phyloP scores from a whole-genome alignment of 2,329 filamentous ascomycete genomes.

The Kalmusia sp. region DNA sequence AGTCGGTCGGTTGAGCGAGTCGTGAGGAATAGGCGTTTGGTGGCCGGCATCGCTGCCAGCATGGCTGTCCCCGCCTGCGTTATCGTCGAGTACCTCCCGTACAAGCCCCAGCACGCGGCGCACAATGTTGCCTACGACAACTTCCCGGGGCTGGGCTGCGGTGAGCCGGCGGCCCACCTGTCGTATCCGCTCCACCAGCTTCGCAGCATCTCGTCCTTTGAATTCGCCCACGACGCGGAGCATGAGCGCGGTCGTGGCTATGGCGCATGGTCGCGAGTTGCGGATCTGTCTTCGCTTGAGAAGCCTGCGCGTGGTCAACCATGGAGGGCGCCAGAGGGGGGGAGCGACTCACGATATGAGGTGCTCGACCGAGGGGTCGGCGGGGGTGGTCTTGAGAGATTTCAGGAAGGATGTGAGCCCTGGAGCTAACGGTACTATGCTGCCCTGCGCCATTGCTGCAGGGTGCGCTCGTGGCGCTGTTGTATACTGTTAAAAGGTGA shows the following conservation, averaged over 20 bases:
- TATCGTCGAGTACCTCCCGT: slow-evolving; percentile 86
- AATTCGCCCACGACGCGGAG: slow-evolving; percentile 84
- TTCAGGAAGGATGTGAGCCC: slow-evolving; percentile 80
- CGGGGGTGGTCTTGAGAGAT: slow-evolving; percentile 74
- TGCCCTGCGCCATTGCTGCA: slow-evolving; percentile 34
- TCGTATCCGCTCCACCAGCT: slow-evolving; percentile 81
- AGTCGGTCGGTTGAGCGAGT: slow-evolving; percentile 44
- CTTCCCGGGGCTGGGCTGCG: slow-evolving; percentile 85
- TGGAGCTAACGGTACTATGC: slow-evolving; percentile 62
- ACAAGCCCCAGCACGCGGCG: slow-evolving; percentile 89
- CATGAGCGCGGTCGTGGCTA: slow-evolving; percentile 88
- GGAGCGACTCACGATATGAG: slow-evolving; percentile 73
- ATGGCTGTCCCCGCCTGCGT: slow-evolving; percentile 67
- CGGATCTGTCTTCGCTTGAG: slow-evolving; percentile 90
- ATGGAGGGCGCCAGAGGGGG: slow-evolving; percentile 8
- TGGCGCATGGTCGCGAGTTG: slow-evolving; percentile 85
- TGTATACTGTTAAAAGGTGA: background rate
- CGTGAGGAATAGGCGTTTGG: slow-evolving; percentile 50
- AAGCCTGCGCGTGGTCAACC: slow-evolving; percentile 61
- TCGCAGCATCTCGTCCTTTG: slow-evolving; percentile 77
- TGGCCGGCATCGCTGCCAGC: slow-evolving; percentile 66
- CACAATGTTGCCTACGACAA: slow-evolving; percentile 94
- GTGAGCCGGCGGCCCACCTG: slow-evolving; percentile 79
- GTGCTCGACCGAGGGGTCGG: slow-evolving; percentile 84
- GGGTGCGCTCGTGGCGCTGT: background rate